phyloP scores from a whole-genome alignment of 805 yeast species.

The Wickerhamomyces chaumierensis region DNA sequence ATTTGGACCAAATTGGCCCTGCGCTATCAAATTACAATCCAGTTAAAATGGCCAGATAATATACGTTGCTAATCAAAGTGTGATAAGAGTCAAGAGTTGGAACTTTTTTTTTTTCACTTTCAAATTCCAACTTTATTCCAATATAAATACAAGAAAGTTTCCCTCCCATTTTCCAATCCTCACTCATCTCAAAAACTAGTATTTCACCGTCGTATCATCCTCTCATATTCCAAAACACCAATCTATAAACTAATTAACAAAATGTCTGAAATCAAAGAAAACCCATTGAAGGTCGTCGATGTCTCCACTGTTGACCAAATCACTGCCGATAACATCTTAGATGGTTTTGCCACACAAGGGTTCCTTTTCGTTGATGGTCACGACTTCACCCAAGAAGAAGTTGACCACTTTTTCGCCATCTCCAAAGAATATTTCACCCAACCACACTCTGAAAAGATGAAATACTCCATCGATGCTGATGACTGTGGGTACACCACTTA shows the following conservation, averaged over 20 bases:
- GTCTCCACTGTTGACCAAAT: slow-evolving; percentile 29
- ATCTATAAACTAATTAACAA: background rate
- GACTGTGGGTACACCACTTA: slow-evolving; percentile 53
- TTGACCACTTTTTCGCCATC: slow-evolving; percentile 35
- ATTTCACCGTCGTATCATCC: too few relatives aligned
- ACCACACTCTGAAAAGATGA: slow-evolving; percentile 38
- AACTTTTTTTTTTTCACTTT: too few relatives aligned
- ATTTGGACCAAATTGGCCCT: too few relatives aligned
- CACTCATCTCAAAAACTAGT: too few relatives aligned
- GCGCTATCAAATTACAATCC: too few relatives aligned
- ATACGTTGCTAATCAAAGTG: too few relatives aligned
- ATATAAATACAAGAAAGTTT: too few relatives aligned
- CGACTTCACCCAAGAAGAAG: slow-evolving; percentile 45
- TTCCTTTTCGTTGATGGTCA: slow-evolving; percentile 60
- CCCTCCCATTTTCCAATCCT: too few relatives aligned
- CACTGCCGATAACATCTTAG: slow-evolving; percentile 40
- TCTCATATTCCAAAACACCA: background rate
- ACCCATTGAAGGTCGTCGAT: slow-evolving; percentile 48
- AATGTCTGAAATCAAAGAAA: slow-evolving; percentile 10
- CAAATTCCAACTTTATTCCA: too few relatives aligned
- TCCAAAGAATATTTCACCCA: slow-evolving; percentile 38
- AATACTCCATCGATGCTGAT: slow-evolving; percentile 37
- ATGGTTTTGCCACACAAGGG: slow-evolving; percentile 55
- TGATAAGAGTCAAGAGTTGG: too few relatives aligned
- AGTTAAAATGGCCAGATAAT: too few relatives aligned